Evolutionary conservation across 2,329 filamentous ascomycete species (phyloP).

Genomic region (Calonectria fujianensis): DNA sequence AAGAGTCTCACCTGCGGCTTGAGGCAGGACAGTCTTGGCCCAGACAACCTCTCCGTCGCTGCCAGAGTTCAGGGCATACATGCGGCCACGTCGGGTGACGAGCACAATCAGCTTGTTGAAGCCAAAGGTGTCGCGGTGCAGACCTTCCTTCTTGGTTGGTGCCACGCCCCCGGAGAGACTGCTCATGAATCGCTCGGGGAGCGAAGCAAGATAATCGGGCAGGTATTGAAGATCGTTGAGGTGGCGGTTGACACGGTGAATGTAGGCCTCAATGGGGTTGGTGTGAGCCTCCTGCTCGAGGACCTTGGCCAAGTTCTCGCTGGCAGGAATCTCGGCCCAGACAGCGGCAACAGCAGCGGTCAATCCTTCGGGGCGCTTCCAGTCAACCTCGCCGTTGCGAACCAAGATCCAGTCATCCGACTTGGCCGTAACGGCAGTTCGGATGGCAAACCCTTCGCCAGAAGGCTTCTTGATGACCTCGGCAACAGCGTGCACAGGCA

Average conservation of each 20-base stretch:
- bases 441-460: constrained; percentile 81
- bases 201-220: constrained; percentile 81
- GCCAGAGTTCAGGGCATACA: constrained; percentile 87
- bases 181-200: constrained; percentile 81
- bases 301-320: constrained; percentile 84
- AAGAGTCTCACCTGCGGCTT: constrained; percentile 74
- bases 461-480: constrained; percentile 86
- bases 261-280: constrained; percentile 86
- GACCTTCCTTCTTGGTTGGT: constrained; percentile 63
- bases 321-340: constrained; percentile 85
- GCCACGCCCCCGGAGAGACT: constrained; percentile 77
- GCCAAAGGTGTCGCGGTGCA: constrained; percentile 86
- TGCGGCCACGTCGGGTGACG: constrained; percentile 84
- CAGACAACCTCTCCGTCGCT: constrained; percentile 85
- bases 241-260: constrained; percentile 90
- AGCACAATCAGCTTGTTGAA: constrained; percentile 91
- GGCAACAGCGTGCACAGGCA: constrained; percentile 81
- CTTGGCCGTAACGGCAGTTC: constrained; percentile 82
- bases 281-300: constrained; percentile 91
- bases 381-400: constrained; percentile 86
- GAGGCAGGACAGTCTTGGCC: constrained; percentile 79
- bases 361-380: constrained; percentile 88
- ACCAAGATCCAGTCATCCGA: constrained; percentile 87
- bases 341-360: constrained; percentile 86
- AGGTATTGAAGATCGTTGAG: constrained; percentile 84